Conservation (phyloP, 305 asterid genomes). For the Andrographis paniculata region DNA sequence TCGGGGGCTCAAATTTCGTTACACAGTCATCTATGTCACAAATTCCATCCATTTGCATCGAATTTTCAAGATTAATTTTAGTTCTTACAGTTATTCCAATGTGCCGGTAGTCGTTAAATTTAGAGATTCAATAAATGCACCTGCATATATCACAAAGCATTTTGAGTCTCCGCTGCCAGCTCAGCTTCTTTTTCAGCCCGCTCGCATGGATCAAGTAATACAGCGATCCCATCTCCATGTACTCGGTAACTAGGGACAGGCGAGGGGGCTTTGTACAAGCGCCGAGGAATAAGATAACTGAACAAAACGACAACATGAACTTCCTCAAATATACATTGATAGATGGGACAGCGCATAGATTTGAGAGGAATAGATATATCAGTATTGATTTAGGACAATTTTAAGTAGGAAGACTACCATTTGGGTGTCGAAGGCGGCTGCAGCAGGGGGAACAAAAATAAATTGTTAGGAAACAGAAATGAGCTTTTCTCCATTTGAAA, state of each 20-base stretch:
- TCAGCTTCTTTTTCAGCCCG: slow-evolving; percentile 87
- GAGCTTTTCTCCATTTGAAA: too few relatives aligned
- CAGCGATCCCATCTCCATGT: slow-evolving; percentile 97
- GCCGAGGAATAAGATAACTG: slow-evolving; percentile 96
- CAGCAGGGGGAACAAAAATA: slow-evolving; percentile 19
- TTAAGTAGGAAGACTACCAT: slow-evolving; percentile 50
- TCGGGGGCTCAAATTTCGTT: too few relatives aligned
- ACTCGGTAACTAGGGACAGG: slow-evolving; percentile 83
- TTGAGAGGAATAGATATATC: neutral
- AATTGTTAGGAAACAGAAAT: slow-evolving; percentile 17
- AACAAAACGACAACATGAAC: slow-evolving; percentile 20
- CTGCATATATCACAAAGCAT: slow-evolving; percentile 98
- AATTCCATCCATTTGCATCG: neutral
- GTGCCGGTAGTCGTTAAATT: slow-evolving; percentile 8
- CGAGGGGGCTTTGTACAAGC: slow-evolving; percentile 96
- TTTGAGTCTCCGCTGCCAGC: slow-evolving; percentile 82
- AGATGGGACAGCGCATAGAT: slow-evolving; percentile 3
- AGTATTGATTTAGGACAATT: slow-evolving; percentile 7
- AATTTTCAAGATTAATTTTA: neutral
- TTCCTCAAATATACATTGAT: slow-evolving; percentile 11
- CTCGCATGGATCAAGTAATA: slow-evolving; percentile 83
- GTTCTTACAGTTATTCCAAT: slow-evolving; percentile 1
- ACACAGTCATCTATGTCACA: too few relatives aligned
- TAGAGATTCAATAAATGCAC: slow-evolving; percentile 27
- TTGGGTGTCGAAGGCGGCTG: slow-evolving; percentile 99